phyloP scores from a whole-genome alignment of 495 filamentous ascomycete genomes.

The Aspergillus sclerotiicarbonarius region DNA sequence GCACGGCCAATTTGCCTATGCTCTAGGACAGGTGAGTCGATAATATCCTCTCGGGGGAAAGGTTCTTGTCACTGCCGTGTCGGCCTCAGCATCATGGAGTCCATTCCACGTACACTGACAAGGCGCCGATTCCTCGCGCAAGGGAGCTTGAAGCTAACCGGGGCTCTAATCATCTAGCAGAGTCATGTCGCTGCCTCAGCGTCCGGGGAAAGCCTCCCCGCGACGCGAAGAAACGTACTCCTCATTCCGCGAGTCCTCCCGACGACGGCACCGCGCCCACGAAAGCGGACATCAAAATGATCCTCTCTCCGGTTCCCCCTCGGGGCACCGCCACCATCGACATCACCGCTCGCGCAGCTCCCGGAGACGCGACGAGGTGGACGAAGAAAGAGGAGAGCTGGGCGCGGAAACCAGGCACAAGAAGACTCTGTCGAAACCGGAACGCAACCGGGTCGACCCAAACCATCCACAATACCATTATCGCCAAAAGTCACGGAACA shows the following conservation, averaged over 20 bases:
- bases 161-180: background rate
- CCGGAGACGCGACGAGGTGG: slow-evolving; percentile 31
- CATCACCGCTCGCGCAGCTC: slow-evolving; percentile 37
- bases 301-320: slow-evolving; percentile 33
- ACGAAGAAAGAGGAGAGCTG: slow-evolving; percentile 38
- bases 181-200: slow-evolving; percentile 66
- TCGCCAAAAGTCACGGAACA: slow-evolving; percentile 72
- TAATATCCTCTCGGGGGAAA: background rate
- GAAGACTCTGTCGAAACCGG: slow-evolving; percentile 81
- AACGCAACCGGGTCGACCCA: slow-evolving; percentile 74
- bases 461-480: slow-evolving; percentile 95
- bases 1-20: slow-evolving; percentile 9
- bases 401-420: slow-evolving; percentile 56
- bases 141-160: background rate
- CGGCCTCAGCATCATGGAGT: background rate
- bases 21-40: slow-evolving; percentile 8
- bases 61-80: background rate
- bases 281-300: slow-evolving; percentile 60
- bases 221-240: slow-evolving; percentile 54
- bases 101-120: background rate
- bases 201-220: slow-evolving; percentile 58
- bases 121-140: background rate
- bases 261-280: slow-evolving; percentile 64
- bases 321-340: slow-evolving; percentile 35
- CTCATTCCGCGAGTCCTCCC: slow-evolving; percentile 67